A percentile compares a stretch with the other conserved stretches of the same genome.
phyloP scores from a whole-genome alignment of 306 rosid species.

The Fragaria vesca region DNA sequence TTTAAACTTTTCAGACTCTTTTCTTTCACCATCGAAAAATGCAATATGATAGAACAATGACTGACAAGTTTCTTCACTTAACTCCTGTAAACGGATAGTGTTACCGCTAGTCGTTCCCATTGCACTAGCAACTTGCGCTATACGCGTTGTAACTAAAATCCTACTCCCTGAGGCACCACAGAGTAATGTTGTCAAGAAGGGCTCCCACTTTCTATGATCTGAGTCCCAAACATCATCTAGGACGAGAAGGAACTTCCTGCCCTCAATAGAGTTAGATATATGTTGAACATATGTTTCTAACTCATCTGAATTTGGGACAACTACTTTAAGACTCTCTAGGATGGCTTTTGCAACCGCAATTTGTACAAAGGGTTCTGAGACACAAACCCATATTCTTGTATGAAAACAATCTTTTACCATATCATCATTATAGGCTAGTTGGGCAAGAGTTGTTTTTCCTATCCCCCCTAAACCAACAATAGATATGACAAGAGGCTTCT shows the following conservation, averaged over 20 bases:
- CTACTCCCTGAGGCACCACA: neutral
- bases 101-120: neutral
- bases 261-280: neutral
- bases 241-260: neutral
- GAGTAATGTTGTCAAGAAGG: accelerated
- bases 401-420: neutral
- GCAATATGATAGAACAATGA: neutral
- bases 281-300: neutral
- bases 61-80: neutral
- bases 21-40: too few relatives aligned
- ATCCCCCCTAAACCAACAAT: slow-evolving; percentile 13
- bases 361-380: neutral
- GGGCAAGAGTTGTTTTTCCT: neutral
- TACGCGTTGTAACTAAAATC: neutral
- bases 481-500: neutral
- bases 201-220: neutral
- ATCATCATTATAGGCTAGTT: neutral
- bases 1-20: too few relatives aligned
- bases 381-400: neutral
- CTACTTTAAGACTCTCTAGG: neutral
- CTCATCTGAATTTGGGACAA: neutral
- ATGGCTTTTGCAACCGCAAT: neutral
- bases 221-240: neutral
- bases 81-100: neutral
- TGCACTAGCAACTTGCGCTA: neutral